Conservation (phyloP, 768 basidiomycete genomes). For the Podaxis sp. region DNA sequence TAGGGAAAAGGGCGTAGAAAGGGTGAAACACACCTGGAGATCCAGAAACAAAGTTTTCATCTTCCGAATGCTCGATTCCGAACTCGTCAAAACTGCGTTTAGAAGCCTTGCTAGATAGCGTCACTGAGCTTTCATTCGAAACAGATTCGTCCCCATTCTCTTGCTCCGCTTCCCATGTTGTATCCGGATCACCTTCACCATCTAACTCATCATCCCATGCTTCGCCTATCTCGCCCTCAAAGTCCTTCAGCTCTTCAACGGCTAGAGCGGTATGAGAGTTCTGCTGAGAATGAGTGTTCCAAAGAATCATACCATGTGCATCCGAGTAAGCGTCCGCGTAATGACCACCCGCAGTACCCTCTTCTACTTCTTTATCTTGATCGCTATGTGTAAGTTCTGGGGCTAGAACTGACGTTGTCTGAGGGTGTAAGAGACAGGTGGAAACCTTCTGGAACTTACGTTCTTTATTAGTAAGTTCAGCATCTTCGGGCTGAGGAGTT, state of each 20-base stretch:
- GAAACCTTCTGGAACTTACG: neutral
- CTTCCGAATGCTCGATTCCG: conserved; percentile 35
- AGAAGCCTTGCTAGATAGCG: conserved; percentile 57
- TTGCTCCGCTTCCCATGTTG: conserved; percentile 16
- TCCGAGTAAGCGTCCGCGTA: neutral
- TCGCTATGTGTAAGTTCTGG: neutral
- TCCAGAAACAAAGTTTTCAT: conserved; percentile 28
- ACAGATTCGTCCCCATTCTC: conserved; percentile 44
- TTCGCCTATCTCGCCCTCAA: conserved; percentile 46
- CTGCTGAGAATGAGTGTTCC: neutral
- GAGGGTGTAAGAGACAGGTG: neutral
- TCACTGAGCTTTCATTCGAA: conserved; percentile 53
- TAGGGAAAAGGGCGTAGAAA: neutral
- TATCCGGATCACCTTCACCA: conserved; percentile 19
- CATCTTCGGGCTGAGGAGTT: neutral
- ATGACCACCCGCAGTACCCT: neutral
- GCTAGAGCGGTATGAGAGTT: conserved; percentile 12
- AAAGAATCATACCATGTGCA: conserved; percentile 4
- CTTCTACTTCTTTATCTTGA: neutral
- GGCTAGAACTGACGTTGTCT: neutral
- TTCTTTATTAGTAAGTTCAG: conserved; percentile 3
- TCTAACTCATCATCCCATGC: conserved; percentile 40
- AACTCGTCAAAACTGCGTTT: conserved; percentile 55
- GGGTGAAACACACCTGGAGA: conserved; percentile 44
- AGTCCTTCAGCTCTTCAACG: conserved; percentile 14